A percentile compares a stretch with the other conserved stretches of the same genome.
Evolutionary conservation across 305 asterid species (phyloP).

Genomic region (Fraxinus baroniana): DNA sequence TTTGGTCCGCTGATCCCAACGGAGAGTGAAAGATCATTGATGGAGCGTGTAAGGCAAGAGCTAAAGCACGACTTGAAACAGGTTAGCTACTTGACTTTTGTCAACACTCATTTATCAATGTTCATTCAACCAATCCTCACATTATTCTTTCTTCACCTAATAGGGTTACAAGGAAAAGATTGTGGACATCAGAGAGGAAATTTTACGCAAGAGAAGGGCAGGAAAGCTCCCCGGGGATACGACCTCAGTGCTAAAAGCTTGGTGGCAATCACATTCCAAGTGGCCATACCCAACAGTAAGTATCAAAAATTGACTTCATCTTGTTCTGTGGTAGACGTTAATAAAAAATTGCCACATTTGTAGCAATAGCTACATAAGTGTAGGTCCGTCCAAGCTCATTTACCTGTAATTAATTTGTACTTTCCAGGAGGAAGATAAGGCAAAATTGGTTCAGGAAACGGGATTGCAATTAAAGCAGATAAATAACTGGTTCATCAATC

Average conservation of each 20-base stretch:
- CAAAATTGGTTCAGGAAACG: conserved; percentile 55
- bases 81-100: conserved; percentile 17
- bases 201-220: conserved; percentile 58
- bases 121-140: not conserved
- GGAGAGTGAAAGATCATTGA: conserved; percentile 58
- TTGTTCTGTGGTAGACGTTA: not conserved
- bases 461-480: conserved; percentile 62
- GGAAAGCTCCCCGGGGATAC: conserved; percentile 67
- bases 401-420: not conserved
- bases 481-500: conserved; percentile 57
- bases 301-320: not conserved
- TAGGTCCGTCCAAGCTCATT: not conserved
- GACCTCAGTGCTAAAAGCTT: conserved; percentile 47
- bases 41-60: conserved; percentile 75
- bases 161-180: conserved; percentile 65
- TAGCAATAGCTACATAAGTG: not conserved
- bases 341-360: not conserved
- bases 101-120: not conserved
- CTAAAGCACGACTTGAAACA: conserved; percentile 56
- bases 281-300: conserved; percentile 64
- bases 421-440: conserved; percentile 54
- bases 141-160: not conserved
- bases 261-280: conserved; percentile 61
- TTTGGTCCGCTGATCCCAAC: conserved; percentile 59
- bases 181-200: conserved; percentile 62